Conservation (phyloP, 176 grass and related monocot species). For the Zoysia japonica region DNA sequence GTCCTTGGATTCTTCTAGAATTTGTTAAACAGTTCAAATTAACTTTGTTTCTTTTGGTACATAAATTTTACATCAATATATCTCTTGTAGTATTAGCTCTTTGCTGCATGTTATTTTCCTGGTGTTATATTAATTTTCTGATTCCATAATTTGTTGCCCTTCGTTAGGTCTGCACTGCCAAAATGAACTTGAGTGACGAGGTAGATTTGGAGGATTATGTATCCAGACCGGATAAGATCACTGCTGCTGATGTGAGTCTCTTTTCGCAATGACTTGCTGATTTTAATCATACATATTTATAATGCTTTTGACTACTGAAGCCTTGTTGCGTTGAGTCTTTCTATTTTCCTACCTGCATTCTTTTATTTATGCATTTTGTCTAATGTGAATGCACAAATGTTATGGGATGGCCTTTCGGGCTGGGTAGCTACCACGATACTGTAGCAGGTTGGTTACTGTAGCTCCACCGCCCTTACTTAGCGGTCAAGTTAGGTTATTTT, state of each 20-base stretch:
- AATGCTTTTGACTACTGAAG: neutral
- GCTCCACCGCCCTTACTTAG: too few relatives aligned
- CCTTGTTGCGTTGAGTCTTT: neutral
- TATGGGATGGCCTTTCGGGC: neutral
- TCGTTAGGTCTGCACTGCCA: conserved; percentile 83
- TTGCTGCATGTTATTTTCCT: neutral
- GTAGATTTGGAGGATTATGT: conserved; percentile 99
- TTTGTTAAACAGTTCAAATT: neutral
- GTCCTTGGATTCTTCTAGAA: neutral
- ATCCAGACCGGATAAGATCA: conserved; percentile 95
- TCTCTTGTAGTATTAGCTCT: neutral
- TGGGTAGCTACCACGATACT: too few relatives aligned
- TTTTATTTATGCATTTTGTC: neutral
- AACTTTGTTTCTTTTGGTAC: neutral
- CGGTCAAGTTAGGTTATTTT: too few relatives aligned
- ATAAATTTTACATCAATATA: neutral
- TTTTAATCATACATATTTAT: neutral
- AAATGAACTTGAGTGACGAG: conserved; percentile 97
- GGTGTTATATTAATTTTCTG: neutral
- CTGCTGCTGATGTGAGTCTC: conserved; percentile 83
- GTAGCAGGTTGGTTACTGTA: too few relatives aligned
- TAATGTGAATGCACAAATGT: neutral
- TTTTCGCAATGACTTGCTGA: neutral
- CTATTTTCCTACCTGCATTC: neutral
- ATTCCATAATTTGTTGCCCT: neutral